Evolutionary conservation across 2,329 filamentous ascomycete species (phyloP).

Genomic region (Corniculantispora saksenae): DNA sequence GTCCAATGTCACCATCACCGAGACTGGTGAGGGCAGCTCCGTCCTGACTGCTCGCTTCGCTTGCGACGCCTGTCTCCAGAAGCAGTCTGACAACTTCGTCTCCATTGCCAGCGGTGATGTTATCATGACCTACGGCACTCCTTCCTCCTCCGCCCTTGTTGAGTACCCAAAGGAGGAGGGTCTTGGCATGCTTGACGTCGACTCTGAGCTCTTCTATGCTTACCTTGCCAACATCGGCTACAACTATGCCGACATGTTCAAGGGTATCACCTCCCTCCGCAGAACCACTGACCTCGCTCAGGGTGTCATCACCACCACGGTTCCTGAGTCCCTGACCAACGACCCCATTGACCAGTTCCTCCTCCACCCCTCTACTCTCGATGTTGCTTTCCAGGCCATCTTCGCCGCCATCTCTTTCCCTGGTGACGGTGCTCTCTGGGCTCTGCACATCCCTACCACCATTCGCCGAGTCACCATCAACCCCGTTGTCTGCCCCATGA

Average conservation of each 20-base stretch:
- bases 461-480: conserved; percentile 26
- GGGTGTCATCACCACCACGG: conserved; percentile 22
- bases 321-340: conserved; percentile 13
- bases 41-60: conserved; percentile 15
- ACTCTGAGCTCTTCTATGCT: conserved; percentile 26
- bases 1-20: conserved; percentile 17
- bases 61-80: conserved; percentile 16
- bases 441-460: conserved; percentile 32
- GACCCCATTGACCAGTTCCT: conserved; percentile 22
- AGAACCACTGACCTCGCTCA: conserved; percentile 17
- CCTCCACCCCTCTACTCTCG: conserved; percentile 37
- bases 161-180: conserved; percentile 18
- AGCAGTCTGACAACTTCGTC: conserved; percentile 17
- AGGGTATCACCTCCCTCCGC: conserved; percentile 21
- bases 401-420: conserved; percentile 36
- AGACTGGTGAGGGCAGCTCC: conserved; percentile 5
- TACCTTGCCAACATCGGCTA: conserved; percentile 25
- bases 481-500: conserved; percentile 18
- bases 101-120: conserved; percentile 20
- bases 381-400: conserved; percentile 37
- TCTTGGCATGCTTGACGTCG: conserved; percentile 18
- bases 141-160: conserved; percentile 18
- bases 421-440: conserved; percentile 34
- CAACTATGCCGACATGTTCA: conserved; percentile 26
- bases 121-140: conserved; percentile 19